Evolutionary conservation across 768 basidiomycete species (phyloP), one percentile per base, ranked within the genome.

Genomic region (Kondoa subrosea): DNA sequence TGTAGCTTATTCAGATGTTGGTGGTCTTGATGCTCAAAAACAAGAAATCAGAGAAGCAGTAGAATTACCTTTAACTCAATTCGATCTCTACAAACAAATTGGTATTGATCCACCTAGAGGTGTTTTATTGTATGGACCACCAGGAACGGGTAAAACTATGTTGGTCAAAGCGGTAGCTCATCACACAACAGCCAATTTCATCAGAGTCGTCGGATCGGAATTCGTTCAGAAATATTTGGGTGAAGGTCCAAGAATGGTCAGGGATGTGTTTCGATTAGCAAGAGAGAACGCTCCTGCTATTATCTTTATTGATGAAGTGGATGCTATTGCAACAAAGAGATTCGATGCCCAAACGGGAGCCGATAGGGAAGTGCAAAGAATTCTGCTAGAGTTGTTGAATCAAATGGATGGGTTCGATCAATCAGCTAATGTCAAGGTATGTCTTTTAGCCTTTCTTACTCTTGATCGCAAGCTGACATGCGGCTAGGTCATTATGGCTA

Each of bases 371-470:
- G 95, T 99, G 2, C 95, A 99, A 78, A 89, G 95, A 78, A 97
- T 99, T 75, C 78, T 99, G 71, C 84, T 99, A 15, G 95, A 99
- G 78, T 80, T 99, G 67, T 81, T 99, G 69, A 97, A 93, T 76
- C 95, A 99, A 76, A 99, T 99, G 95, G 95, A 99, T 74, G 95
- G 95, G 71, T 99, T 99, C 78, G 95, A 99, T 78, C 95, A 99
- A 77, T 88, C 88, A 2, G 91, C 90, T 76, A 97, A 92, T 73
- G 95, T 99, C 76, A 97, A 99, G 85, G 92, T 89, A 75, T 33
- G 21, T 15, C 29, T 33, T 31, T 3, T 16, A n/a, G 3, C 16
- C 34, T 29, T 16, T 12, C 30, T 31, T 12, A 12, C 4, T 63
- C 61, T 15, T 63, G 17, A 31, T 27, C 29, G 33, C 8, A 29